Evolutionary conservation across 2,329 filamentous ascomycete species (phyloP).

Genomic region (Trichoderma atrobrunneum): DNA sequence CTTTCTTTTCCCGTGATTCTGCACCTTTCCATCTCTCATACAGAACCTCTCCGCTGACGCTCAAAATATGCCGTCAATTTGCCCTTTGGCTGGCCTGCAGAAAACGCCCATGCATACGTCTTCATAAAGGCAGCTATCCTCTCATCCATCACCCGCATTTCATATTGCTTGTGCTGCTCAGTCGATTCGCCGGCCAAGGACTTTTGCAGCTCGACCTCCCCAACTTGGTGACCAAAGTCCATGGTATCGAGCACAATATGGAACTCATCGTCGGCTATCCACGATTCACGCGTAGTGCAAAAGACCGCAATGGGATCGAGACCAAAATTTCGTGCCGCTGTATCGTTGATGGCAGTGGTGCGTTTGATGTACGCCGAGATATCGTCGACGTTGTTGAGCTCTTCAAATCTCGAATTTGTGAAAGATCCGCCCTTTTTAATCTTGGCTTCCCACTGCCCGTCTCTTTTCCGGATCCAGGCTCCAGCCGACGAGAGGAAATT

Average conservation of each 20-base stretch:
- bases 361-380: neutral
- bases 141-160: neutral
- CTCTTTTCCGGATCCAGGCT: neutral
- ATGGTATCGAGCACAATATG: neutral
- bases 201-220: slow-evolving; percentile 8
- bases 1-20: neutral
- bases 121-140: neutral
- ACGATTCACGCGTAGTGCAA: neutral
- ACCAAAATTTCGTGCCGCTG: neutral
- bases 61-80: slow-evolving; percentile 13
- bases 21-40: neutral
- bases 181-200: neutral
- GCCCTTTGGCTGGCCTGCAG: neutral
- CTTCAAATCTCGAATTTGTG: neutral
- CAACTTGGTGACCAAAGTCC: slow-evolving; percentile 9
- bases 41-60: neutral
- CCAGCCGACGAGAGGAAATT: neutral
- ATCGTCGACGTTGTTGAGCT: neutral
- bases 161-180: neutral
- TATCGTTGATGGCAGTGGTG: neutral
- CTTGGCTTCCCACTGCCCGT: neutral
- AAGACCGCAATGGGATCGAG: neutral
- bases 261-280: slow-evolving; percentile 5
- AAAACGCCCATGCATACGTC: neutral
- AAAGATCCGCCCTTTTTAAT: neutral